These are phyloP conservation scores for Botrytis medusae DNA, from an alignment of 2,329 filamentous ascomycete genomes.

Conservation along the genomic window DNA sequence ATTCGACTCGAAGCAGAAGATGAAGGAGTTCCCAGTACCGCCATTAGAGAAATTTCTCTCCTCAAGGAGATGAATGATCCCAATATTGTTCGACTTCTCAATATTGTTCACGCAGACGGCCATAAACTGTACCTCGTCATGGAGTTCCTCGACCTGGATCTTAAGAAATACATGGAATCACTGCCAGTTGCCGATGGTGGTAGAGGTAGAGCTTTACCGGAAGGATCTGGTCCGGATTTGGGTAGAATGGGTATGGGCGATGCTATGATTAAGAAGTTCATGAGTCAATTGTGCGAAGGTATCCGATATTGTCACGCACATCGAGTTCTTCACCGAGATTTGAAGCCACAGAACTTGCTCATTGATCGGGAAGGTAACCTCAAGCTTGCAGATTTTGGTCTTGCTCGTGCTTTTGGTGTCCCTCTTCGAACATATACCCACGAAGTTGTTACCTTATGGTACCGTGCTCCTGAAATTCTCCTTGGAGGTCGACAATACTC, in stretches of 20 bases:
- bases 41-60: constrained; percentile 90
- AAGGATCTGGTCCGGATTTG: constrained; percentile 65
- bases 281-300: constrained; percentile 82
- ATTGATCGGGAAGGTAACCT: constrained; percentile 85
- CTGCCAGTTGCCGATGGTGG: constrained; percentile 82
- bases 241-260: constrained; percentile 71
- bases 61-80: constrained; percentile 93
- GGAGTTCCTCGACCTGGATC: constrained; percentile 85
- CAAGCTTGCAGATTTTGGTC: constrained; percentile 86
- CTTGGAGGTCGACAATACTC: constrained; percentile 90
- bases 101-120: constrained; percentile 92
- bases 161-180: constrained; percentile 96
- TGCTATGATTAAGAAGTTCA: constrained; percentile 88
- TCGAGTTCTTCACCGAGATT: constrained; percentile 80
- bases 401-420: constrained; percentile 87
- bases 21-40: constrained; percentile 88
- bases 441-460: constrained; percentile 94
- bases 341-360: constrained; percentile 88
- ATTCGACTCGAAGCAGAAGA: constrained; percentile 94
- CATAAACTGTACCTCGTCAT: constrained; percentile 94
- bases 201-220: constrained; percentile 79
- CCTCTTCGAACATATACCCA: constrained; percentile 90
- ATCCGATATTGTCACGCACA: constrained; percentile 87
- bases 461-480: constrained; percentile 85
- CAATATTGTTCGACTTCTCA: constrained; percentile 83